These are phyloP conservation scores for Platanthera guangdongensis DNA, from an alignment of 106 monocot species.

Conservation along the genomic window DNA sequence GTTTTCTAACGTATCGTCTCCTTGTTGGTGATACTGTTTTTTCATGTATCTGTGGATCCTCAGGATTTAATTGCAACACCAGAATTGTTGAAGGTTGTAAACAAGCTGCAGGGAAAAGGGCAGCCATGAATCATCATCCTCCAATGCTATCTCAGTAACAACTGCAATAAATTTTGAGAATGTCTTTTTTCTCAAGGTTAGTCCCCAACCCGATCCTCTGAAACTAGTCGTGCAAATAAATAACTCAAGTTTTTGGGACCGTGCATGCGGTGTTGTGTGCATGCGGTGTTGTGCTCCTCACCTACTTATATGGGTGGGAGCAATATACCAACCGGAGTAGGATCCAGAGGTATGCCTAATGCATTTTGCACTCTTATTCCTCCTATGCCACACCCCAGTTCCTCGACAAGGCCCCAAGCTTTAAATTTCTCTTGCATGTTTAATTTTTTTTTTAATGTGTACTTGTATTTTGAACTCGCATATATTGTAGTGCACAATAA, in stretches of 20 bases:
- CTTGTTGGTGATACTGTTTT: not conserved
- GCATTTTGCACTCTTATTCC: no score
- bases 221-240: not conserved
- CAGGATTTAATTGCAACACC: constrained; percentile 98
- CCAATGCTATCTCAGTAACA: constrained; percentile 99
- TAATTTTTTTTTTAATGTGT: no score
- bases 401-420: no score
- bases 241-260: not conserved
- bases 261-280: no score
- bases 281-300: no score
- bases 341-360: no score
- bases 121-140: constrained; percentile 94
- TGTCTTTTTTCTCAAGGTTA: constrained; percentile 90
- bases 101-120: constrained; percentile 94
- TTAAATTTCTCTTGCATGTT: no score
- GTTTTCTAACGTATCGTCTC: not conserved
- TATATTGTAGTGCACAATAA: no score
- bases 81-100: constrained; percentile 85
- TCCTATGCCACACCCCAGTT: no score
- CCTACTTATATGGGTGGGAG: no score
- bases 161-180: constrained; percentile 80
- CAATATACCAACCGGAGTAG: no score
- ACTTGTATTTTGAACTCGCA: no score
- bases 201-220: constrained; percentile 3
- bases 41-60: constrained; percentile 2